Conservation (phyloP, 179 eudicot species). For the Spinacia oleracea region DNA sequence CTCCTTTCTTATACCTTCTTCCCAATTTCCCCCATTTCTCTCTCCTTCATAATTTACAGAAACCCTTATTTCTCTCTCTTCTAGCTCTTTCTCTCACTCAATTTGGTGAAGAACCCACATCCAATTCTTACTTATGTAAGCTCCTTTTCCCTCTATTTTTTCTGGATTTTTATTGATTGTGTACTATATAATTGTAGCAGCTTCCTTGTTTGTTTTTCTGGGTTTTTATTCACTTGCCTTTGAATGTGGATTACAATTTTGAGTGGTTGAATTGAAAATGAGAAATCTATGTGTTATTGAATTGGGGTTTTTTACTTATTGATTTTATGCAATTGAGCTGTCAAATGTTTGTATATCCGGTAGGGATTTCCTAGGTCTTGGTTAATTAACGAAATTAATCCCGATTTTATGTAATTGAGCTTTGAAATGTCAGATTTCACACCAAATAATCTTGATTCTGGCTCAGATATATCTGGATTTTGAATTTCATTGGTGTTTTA, state of each 20-base stretch:
- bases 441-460: background rate
- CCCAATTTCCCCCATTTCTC: background rate
- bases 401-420: background rate
- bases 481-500: background rate
- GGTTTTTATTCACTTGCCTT: background rate
- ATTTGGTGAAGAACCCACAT: background rate
- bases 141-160: background rate
- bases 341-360: background rate
- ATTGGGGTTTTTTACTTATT: background rate
- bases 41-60: background rate
- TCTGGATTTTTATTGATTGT: background rate
- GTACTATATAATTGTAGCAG: background rate
- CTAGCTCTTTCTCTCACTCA: background rate
- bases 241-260: background rate
- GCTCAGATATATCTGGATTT: background rate
- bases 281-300: background rate
- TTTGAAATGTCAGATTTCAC: background rate
- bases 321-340: constrained; percentile 5
- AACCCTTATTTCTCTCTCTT: background rate
- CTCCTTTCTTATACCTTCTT: constrained; percentile 3
- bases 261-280: background rate
- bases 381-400: background rate
- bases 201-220: background rate
- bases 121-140: constrained; percentile 14
- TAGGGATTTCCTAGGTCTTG: background rate